Conservation (phyloP, 108 stramenopile species). For the Thalassiosira profunda region DNA sequence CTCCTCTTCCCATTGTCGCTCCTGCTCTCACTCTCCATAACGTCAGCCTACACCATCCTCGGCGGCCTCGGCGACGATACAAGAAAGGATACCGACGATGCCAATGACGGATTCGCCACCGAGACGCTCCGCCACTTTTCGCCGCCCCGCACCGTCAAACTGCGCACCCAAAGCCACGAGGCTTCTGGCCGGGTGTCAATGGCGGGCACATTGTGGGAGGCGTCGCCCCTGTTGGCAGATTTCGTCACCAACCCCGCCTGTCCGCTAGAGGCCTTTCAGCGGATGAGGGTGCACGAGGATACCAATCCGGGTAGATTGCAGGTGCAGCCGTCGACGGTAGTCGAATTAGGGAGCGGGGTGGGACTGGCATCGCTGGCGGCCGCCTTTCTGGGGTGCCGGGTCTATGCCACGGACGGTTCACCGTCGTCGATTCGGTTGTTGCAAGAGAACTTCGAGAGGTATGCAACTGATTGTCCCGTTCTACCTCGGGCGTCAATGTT, state of each 20-base stretch:
- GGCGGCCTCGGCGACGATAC: constrained; percentile 5
- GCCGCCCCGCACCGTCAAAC: background rate
- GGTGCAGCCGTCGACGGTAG: constrained; percentile 10
- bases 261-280: constrained; percentile 13
- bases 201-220: constrained; percentile 33
- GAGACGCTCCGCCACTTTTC: constrained; percentile 15
- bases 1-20: too few relatives aligned
- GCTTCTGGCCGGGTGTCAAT: constrained; percentile 15
- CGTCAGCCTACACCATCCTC: constrained; percentile 28
- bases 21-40: too few relatives aligned
- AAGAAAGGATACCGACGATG: constrained; percentile 3
- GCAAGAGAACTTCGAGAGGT: constrained; percentile 23
- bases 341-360: constrained; percentile 24
- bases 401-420: constrained; percentile 20
- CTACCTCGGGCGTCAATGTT: background rate
- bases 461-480: background rate
- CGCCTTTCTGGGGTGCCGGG: constrained; percentile 21
- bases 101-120: constrained; percentile 3
- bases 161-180: constrained; percentile 18
- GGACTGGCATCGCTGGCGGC: constrained; percentile 24
- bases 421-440: constrained; percentile 16
- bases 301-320: background rate
- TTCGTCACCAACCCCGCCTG: constrained; percentile 20
- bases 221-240: constrained; percentile 22
- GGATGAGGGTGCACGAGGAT: constrained; percentile 2